phyloP scores from a whole-genome alignment of 2,329 filamentous ascomycete species.

The Fusarium aywerte region DNA sequence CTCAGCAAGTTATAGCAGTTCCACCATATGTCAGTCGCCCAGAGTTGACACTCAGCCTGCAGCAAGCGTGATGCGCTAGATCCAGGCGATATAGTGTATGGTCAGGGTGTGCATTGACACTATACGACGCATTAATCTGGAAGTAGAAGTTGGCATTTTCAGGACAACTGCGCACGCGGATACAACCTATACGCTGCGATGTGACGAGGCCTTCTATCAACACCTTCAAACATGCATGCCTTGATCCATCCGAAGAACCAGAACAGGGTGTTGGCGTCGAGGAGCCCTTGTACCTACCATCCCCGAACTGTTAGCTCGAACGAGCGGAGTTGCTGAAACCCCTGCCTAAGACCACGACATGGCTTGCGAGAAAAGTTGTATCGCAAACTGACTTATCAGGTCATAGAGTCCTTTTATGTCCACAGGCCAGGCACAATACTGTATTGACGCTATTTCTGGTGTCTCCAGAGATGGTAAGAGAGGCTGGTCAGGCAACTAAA shows the following conservation, averaged over 20 bases:
- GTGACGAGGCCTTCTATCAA: background rate
- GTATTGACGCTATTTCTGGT: background rate
- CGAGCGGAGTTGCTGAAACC: conserved; percentile 5
- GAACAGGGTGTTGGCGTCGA: conserved; percentile 18
- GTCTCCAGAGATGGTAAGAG: background rate
- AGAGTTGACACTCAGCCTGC: conserved; percentile 14
- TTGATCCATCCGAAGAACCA: background rate
- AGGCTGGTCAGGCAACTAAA: background rate
- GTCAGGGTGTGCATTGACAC: conserved; percentile 6
- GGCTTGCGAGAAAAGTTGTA: background rate
- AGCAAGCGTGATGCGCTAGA: conserved; percentile 18
- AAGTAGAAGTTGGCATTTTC: background rate
- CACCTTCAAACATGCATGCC: background rate
- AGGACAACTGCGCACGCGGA: background rate
- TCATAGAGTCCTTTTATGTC: background rate
- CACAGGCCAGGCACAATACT: background rate
- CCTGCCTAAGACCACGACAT: conserved; percentile 6
- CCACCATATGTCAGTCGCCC: conserved; percentile 19
- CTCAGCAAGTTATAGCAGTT: conserved; percentile 2
- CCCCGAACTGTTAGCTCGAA: background rate
- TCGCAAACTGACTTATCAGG: conserved; percentile 19
- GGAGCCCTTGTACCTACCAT: background rate
- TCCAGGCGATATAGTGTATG: conserved; percentile 6
- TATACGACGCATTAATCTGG: background rate
- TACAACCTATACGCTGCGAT: background rate